phyloP scores from a whole-genome alignment of 805 yeast genomes.

The Saccharomycopsis synnaedendra region DNA sequence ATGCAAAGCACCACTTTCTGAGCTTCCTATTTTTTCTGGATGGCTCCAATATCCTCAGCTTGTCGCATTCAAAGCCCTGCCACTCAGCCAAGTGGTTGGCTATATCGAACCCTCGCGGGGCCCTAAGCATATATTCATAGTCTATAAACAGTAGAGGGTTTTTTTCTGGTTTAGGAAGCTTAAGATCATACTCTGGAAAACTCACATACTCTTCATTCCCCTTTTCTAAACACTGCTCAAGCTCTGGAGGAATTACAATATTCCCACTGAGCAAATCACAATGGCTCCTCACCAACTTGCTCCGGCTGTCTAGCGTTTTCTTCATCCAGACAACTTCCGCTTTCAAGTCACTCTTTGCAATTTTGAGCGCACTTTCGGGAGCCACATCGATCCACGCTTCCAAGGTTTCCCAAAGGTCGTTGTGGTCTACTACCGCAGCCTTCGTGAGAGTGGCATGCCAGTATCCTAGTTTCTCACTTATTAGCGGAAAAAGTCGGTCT shows the following conservation, averaged over 20 bases:
- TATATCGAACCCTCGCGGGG: constrained; percentile 64
- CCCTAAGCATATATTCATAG: constrained; percentile 62
- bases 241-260: constrained; percentile 43
- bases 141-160: constrained; percentile 51
- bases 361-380: constrained; percentile 32
- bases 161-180: constrained; percentile 19
- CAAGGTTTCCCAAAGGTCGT: constrained; percentile 40
- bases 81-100: constrained; percentile 70
- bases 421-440: not conserved
- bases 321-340: constrained; percentile 48
- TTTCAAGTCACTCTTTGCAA: constrained; percentile 26
- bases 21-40: constrained; percentile 30
- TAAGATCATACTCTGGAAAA: not conserved
- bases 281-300: constrained; percentile 54
- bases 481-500: constrained; percentile 37
- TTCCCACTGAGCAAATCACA: constrained; percentile 70
- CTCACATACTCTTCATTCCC: not conserved
- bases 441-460: constrained; percentile 39
- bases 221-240: constrained; percentile 1
- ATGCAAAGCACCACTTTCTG: constrained; percentile 47
- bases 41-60: constrained; percentile 46
- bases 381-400: constrained; percentile 52
- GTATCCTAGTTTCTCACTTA: constrained; percentile 57
- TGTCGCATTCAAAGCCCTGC: constrained; percentile 73
- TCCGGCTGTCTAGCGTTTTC: constrained; percentile 27